Base-by-base conservation (phyloP, 345 rosid species). In the Physaria fendleri region DNA sequence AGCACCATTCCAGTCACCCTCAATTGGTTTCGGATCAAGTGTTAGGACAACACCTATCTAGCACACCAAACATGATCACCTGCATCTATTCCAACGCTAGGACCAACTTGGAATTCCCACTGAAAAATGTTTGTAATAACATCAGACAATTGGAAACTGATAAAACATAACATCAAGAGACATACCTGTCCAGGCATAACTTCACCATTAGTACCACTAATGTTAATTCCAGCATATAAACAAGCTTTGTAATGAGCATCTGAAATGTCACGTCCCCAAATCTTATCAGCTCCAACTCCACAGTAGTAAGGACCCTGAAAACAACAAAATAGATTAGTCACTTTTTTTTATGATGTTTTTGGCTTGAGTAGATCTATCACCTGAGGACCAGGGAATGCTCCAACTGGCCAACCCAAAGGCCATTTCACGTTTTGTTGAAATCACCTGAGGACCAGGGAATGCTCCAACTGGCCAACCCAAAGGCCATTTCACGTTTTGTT, bases 101-200 rank as follows among this genome's bases (percentile, higher is more conserved):
- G 97, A 44, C 99, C 97, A 16, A 93, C 97, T 76, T 89, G 99
- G 78, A 79, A 93, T 64, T 93, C 99, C 99, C 99, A 87, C 99
- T 89, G 71, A 74, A 6, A 56, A 59, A 28, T 58, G 18, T 17
- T 50, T 43, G 35, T 27, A 49, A 38, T 24, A 52, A 23, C 20
- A 55, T 39, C 29, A 58, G 41, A 59, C 12, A 5, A 30, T 24
- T 32, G 30, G 27, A 3, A 30, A 18, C 13, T 30, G 11, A 38
- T 11, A 27, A 39, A 74, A 46, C 39, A 54, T 25, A 57, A 47
- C 29, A 27, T 5, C 34, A 33, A 50, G 29, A 62, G 41, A 93
- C n/a, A n/a, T n/a, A n/a, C 99, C 97, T 93, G 97, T 69, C 97
- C 97, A 0, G 97, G 99, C 99, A 93, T 93, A 68, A 93, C 97